Conservation (phyloP, 371 early-diverging fungal genomes). For the Dinochytrium kinnereticum region DNA sequence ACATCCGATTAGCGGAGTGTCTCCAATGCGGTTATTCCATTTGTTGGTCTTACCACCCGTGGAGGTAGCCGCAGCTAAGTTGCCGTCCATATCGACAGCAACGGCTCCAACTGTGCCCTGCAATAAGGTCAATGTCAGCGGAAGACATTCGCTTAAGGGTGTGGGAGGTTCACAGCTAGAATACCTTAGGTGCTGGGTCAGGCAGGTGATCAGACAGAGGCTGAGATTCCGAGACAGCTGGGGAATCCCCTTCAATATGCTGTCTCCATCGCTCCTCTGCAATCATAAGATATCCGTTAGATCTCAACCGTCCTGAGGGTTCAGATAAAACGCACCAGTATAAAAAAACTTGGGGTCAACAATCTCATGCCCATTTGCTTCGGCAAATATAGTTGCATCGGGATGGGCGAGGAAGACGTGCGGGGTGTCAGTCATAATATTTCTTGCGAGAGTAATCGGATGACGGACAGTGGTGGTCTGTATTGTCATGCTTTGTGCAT, state of each 20-base stretch:
- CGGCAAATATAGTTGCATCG: slow-evolving; percentile 53
- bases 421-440: slow-evolving; percentile 40
- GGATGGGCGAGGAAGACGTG: slow-evolving; percentile 55
- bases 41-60: slow-evolving; percentile 62
- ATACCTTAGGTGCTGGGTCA: neutral
- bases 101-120: slow-evolving; percentile 63
- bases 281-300: neutral
- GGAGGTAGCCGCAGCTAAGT: slow-evolving; percentile 58
- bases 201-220: neutral
- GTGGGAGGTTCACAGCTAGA: too few relatives aligned
- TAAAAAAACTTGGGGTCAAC: slow-evolving; percentile 55
- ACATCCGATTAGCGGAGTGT: slow-evolving; percentile 57
- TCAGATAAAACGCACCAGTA: slow-evolving; percentile 35
- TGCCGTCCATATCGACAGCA: slow-evolving; percentile 50
- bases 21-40: slow-evolving; percentile 55
- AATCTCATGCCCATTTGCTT: slow-evolving; percentile 43
- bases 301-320: neutral
- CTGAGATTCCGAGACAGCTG: neutral
- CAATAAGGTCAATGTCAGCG: neutral
- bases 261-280: slow-evolving; percentile 53
- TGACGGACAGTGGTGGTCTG: slow-evolving; percentile 45
- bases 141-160: neutral
- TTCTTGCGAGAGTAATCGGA: slow-evolving; percentile 53
- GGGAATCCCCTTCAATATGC: slow-evolving; percentile 36
- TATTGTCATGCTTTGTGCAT: too few relatives aligned